A percentile compares a stretch with the other conserved stretches of the same genome.
These are phyloP conservation scores for Solanum sitiens DNA, from an alignment of 257 asterid species.

Conservation along the genomic window DNA sequence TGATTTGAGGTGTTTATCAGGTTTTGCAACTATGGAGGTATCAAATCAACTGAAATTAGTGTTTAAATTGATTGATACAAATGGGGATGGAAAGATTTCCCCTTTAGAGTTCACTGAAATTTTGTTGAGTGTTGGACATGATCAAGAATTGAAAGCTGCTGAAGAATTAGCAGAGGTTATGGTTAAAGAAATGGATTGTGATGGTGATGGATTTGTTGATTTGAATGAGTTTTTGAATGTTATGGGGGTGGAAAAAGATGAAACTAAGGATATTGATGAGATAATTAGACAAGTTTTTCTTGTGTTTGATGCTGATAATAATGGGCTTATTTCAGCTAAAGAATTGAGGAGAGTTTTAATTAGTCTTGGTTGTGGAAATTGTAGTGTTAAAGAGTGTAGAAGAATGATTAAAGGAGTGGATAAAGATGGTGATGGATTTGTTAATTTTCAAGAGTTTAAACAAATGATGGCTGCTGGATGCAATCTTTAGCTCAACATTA, in stretches of 20 bases:
- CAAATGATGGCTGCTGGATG: constrained; percentile 45
- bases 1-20: constrained; percentile 20
- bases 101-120: constrained; percentile 32
- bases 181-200: constrained; percentile 49
- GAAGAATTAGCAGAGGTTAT: constrained; percentile 41
- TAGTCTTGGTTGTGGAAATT: constrained; percentile 38
- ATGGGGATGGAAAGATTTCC: constrained; percentile 63
- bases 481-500: not conserved
- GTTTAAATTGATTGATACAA: constrained; percentile 48
- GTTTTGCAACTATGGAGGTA: constrained; percentile 32
- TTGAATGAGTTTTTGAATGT: constrained; percentile 52
- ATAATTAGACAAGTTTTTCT: constrained; percentile 29
- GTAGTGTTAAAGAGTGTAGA: constrained; percentile 32
- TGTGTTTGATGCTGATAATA: constrained; percentile 47
- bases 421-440: constrained; percentile 64
- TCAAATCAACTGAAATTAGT: constrained; percentile 44
- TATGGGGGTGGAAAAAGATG: constrained; percentile 7
- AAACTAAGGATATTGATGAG: constrained; percentile 19
- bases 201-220: constrained; percentile 63
- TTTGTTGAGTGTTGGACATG: constrained; percentile 29
- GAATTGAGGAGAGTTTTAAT: constrained; percentile 46
- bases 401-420: constrained; percentile 58
- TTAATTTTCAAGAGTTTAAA: constrained; percentile 52
- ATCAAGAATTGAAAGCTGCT: constrained; percentile 17
- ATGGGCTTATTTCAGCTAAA: constrained; percentile 50